Base-by-base conservation (phyloP, 2,329 filamentous ascomycete genomes). In the Cladophialophora carrionii region DNA sequence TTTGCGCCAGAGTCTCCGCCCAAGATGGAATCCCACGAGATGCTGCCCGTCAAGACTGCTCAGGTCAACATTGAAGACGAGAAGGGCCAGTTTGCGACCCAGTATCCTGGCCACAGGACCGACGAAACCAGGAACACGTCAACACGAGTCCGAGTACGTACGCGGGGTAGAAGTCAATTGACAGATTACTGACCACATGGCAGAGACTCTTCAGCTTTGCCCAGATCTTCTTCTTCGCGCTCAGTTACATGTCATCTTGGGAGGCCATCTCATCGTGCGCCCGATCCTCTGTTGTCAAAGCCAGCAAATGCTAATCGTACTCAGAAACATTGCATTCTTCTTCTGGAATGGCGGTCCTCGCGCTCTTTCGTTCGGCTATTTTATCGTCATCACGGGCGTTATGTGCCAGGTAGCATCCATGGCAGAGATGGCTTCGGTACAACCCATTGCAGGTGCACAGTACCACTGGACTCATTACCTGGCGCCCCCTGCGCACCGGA, bases 381-480 rank as follows among this genome's bases (percentile, higher is more conserved):
- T 66, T n/a, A 12, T 60, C n/a, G 57, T 60, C 46, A 60, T 60
- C 57, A 51, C 57, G 9, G 57, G 57, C 32, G 57, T 60, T 24
- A 46, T 60, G 29, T 60, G 57, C 22, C 74, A 76, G 46, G 70
- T 72, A 9, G 72, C 72, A 2, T 78, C 77, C 3, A 68, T 79
- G 37, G 78, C 74, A 12, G 78, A 80, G 65, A 72, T 80, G 73
- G 74, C 76, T 1, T 78, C 78, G 0, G 77, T 80, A 67, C 74
- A 74, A 22, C 78, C 77, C 6, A 74, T 78, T 41, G 78, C 78
- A 1, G 78, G 77, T 17, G 78, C 77, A n/a, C 78, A 79, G 62
- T 80, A 80, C 62, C 76, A 79, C 66, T 80, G 78, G 78, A 79
- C 77, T 7, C 72, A 74, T 48, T 70, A 73, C 9, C 67, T 78